Evolutionary conservation across 169 alveolate genomes (phyloP).

Genomic region (Plasmodium adleri): DNA sequence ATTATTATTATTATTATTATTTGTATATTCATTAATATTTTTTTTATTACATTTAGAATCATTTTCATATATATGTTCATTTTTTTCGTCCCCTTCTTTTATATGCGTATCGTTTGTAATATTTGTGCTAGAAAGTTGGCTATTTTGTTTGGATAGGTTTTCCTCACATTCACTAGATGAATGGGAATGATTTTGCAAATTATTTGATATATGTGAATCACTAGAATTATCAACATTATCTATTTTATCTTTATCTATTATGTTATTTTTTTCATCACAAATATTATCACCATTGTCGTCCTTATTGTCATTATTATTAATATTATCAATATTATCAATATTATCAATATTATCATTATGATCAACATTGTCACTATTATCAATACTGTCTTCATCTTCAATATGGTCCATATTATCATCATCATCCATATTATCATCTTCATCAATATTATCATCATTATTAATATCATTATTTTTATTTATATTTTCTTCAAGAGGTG

Average conservation of each 20-base stretch:
- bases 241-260: not conserved
- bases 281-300: not conserved
- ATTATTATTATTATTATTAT: too few relatives aligned
- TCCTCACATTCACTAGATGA: too few relatives aligned
- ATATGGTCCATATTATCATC: not conserved
- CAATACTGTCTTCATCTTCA: not conserved
- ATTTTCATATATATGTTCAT: too few relatives aligned
- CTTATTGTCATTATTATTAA: not conserved
- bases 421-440: not conserved
- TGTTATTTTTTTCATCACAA: not conserved
- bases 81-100: too few relatives aligned
- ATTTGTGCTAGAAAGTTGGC: too few relatives aligned
- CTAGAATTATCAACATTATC: not conserved
- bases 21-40: too few relatives aligned
- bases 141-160: too few relatives aligned
- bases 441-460: slow-evolving; percentile 2
- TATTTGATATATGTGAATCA: too few relatives aligned
- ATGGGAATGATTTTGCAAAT: too few relatives aligned
- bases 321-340: not conserved
- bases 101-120: too few relatives aligned
- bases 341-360: not conserved
- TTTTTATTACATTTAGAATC: too few relatives aligned
- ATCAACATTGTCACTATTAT: not conserved
- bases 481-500: not conserved
- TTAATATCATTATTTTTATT: not conserved